phyloP scores from a whole-genome alignment of 2,329 filamentous ascomycete genomes.

The Dactylellina leptospora region DNA sequence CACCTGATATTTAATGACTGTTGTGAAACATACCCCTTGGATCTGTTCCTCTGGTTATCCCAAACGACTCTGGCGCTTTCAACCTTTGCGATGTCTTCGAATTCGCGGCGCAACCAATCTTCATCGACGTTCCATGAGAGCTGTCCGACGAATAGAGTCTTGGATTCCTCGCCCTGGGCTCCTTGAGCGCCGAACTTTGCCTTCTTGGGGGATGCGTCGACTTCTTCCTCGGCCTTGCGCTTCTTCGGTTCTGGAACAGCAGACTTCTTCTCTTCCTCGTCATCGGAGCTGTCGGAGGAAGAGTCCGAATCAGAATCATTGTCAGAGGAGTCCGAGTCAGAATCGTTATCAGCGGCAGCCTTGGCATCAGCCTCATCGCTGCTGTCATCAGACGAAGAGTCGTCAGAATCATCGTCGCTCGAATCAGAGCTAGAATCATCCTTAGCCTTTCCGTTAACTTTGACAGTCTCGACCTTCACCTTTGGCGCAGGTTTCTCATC shows the following conservation, averaged over 20 bases:
- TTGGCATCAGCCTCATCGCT: conserved; percentile 58
- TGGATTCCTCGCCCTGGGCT: conserved; percentile 59
- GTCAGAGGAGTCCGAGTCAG: neutral
- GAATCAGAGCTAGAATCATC: conserved; percentile 26
- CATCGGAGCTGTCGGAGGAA: conserved; percentile 58
- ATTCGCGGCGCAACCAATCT: conserved; percentile 86
- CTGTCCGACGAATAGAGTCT: conserved; percentile 88
- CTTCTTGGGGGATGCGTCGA: conserved; percentile 71
- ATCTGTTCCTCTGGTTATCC: conserved; percentile 81
- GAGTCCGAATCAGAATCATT: conserved; percentile 46
- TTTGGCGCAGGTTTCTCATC: conserved; percentile 48
- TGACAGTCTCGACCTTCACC: conserved; percentile 57
- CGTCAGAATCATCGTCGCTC: conserved; percentile 56
- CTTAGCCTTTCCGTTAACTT: conserved; percentile 51
- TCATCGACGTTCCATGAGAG: conserved; percentile 92
- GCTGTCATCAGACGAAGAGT: conserved; percentile 58
- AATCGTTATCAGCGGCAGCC: neutral
- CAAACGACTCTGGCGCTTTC: conserved; percentile 80
- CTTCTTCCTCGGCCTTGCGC: conserved; percentile 70
- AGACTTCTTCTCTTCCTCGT: conserved; percentile 56
- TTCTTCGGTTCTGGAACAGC: conserved; percentile 67
- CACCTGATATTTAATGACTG: neutral
- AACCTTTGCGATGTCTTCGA: conserved; percentile 81
- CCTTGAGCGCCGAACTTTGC: conserved; percentile 68
- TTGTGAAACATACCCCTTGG: conserved; percentile 72